These are phyloP conservation scores for Diophrys sp. DNA, from an alignment of 73 alveolate genomes.

Conservation along the genomic window DNA sequence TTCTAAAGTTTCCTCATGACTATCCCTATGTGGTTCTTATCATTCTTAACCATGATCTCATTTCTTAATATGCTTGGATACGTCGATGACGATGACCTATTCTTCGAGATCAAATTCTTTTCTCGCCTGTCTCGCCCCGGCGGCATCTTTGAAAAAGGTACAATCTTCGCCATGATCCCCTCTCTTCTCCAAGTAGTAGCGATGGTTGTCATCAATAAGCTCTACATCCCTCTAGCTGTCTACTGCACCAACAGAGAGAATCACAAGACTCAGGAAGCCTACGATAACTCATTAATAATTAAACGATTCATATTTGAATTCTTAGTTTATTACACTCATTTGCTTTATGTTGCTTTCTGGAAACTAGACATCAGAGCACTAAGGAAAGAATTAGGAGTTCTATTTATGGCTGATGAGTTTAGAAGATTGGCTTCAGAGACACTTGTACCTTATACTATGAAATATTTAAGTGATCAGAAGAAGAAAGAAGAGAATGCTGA, in stretches of 20 bases:
- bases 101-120: conserved; percentile 41
- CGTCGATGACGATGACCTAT: conserved; percentile 22
- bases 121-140: conserved; percentile 40
- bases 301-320: conserved; percentile 60
- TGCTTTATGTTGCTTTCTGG: conserved; percentile 58
- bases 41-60: conserved; percentile 31
- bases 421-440: conserved; percentile 64
- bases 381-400: conserved; percentile 36
- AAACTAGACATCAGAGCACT: conserved; percentile 35
- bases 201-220: conserved; percentile 22
- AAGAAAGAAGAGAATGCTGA: not conserved
- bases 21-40: conserved; percentile 39
- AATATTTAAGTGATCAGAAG: not conserved
- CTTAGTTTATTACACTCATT: conserved; percentile 54
- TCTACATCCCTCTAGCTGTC: conserved; percentile 42
- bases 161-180: conserved; percentile 39
- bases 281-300: conserved; percentile 40
- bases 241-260: conserved; percentile 58
- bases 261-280: conserved; percentile 54
- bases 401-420: conserved; percentile 59
- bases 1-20: conserved; percentile 26
- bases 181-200: conserved; percentile 38
- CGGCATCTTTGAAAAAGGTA: conserved; percentile 42
- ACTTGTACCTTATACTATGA: conserved; percentile 33
- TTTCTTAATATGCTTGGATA: conserved; percentile 57